Conservation (phyloP, 352 stramenopile genomes). For the Phytopythium chamaehyphon region DNA sequence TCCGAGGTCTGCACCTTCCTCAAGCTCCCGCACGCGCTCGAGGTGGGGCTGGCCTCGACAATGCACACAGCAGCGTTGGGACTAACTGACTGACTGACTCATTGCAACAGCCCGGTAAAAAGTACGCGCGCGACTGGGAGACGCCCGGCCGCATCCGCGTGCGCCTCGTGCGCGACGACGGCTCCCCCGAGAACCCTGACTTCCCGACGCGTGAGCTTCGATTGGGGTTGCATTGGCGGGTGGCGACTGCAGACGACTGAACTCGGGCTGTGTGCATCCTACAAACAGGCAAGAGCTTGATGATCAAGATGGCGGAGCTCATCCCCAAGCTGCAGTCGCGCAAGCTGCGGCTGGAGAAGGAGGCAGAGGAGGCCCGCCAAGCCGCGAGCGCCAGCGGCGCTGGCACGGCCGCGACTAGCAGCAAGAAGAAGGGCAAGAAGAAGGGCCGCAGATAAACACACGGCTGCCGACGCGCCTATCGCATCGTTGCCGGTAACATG, state of each 20-base stretch:
- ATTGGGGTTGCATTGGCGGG: slow-evolving; percentile 4
- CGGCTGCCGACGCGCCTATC: not conserved
- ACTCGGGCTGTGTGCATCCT: not conserved
- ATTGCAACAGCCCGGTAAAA: slow-evolving; percentile 43
- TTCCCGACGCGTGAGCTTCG: slow-evolving; percentile 41
- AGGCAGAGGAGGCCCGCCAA: slow-evolving; percentile 56
- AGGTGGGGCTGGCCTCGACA: no score
- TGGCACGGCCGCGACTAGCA: slow-evolving; percentile 25
- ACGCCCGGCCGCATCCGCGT: slow-evolving; percentile 69
- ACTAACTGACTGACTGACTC: no score
- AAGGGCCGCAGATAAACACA: slow-evolving; percentile 77
- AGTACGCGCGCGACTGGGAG: slow-evolving; percentile 78
- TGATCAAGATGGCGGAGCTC: slow-evolving; percentile 86
- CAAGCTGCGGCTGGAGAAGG: slow-evolving; percentile 69
- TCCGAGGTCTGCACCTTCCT: slow-evolving; percentile 81
- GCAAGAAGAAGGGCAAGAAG: slow-evolving; percentile 88
- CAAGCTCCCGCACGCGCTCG: slow-evolving; percentile 74
- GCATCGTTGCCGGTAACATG: not conserved
- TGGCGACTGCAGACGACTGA: not conserved
- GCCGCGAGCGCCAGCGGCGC: slow-evolving; percentile 24
- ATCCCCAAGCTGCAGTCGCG: slow-evolving; percentile 83
- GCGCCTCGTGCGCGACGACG: slow-evolving; percentile 57
- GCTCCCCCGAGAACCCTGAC: slow-evolving; percentile 59
- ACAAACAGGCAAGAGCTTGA: slow-evolving; percentile 45
- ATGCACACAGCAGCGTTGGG: no score